Percentiles rank a stretch among this genome's conserved stretches.
These are phyloP conservation scores for Aspergillus fijiensis DNA, from an alignment of 2,329 filamentous ascomycete genomes.

Conservation along the genomic window DNA sequence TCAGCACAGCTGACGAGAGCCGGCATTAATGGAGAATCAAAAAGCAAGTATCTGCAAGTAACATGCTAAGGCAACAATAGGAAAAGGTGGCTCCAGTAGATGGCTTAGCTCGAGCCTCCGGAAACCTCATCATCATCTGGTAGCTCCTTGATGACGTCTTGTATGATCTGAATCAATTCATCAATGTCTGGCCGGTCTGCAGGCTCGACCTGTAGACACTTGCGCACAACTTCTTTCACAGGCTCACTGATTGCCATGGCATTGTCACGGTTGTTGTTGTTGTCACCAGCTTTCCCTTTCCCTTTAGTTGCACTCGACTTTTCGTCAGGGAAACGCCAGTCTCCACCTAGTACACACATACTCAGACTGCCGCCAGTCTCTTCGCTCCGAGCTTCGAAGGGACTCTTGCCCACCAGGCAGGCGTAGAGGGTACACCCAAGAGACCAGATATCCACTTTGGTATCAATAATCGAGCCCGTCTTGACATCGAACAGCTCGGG, in stretches of 20 bases:
- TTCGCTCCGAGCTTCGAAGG: constrained; percentile 92
- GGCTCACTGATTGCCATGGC: constrained; percentile 69
- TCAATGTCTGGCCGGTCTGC: constrained; percentile 83
- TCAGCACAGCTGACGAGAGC: background rate
- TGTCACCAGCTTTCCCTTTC: constrained; percentile 50
- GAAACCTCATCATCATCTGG: constrained; percentile 59
- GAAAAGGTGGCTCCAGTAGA: background rate
- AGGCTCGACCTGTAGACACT: constrained; percentile 83
- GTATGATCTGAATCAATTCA: constrained; percentile 76
- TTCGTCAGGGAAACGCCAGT: constrained; percentile 96
- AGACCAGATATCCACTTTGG: constrained; percentile 97
- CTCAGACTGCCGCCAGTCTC: constrained; percentile 93
- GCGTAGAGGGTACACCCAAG: constrained; percentile 97
- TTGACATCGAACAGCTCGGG: constrained; percentile 98
- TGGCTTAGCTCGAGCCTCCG: constrained; percentile 23
- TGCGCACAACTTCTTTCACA: constrained; percentile 83
- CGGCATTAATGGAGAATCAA: background rate
- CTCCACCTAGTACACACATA: constrained; percentile 87
- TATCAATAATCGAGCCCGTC: constrained; percentile 86
- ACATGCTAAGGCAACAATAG: constrained; percentile 7
- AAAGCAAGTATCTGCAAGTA: background rate
- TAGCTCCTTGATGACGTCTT: constrained; percentile 66
- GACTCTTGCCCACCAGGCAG: constrained; percentile 92
- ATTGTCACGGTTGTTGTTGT: constrained; percentile 31
- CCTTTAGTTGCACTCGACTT: constrained; percentile 60